A percentile compares a stretch with the other conserved stretches of the same genome.
phyloP scores from a whole-genome alignment of 2,329 filamentous ascomycete species.

The Dryadomyces quercus-mongolicae region DNA sequence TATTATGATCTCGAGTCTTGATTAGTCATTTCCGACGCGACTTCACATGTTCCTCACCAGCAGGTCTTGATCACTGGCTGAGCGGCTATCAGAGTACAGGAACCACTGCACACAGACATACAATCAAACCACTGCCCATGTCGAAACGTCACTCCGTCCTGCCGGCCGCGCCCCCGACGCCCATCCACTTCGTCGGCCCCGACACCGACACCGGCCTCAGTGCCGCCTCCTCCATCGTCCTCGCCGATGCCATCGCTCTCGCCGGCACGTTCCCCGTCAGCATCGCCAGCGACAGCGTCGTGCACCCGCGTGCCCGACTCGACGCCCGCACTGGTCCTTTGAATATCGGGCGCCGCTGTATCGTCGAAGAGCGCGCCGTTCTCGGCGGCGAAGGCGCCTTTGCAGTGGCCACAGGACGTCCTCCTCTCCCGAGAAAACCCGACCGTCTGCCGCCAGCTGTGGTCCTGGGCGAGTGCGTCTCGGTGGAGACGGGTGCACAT shows the following conservation, averaged over 20 bases:
- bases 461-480: slow-evolving; percentile 46
- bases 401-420: slow-evolving; percentile 13
- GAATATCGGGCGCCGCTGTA: slow-evolving; percentile 67
- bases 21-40: too few species aligned
- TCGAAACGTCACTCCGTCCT: slow-evolving; percentile 45
- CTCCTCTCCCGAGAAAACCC: slow-evolving; percentile 7
- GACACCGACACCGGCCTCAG: slow-evolving; percentile 2
- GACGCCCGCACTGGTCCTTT: slow-evolving; percentile 70
- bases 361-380: slow-evolving; percentile 60
- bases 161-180: slow-evolving; percentile 42
- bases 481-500: slow-evolving; percentile 45
- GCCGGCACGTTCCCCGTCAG: slow-evolving; percentile 67
- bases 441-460: slow-evolving; percentile 32
- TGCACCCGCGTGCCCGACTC: slow-evolving; percentile 78
- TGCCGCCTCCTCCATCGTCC: slow-evolving; percentile 32
- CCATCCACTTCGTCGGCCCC: slow-evolving; percentile 38
- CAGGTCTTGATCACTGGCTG: too few species aligned
- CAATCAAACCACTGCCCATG: slow-evolving; percentile 17
- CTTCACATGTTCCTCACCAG: too few species aligned
- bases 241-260: slow-evolving; percentile 50
- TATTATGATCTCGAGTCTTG: too few species aligned
- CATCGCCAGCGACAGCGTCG: slow-evolving; percentile 62
- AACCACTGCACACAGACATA: background rate
- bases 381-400: slow-evolving; percentile 32
- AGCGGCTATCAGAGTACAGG: too few species aligned